Evolutionary conservation across 352 stramenopile species (phyloP), one percentile per base, ranked within the genome.

Genomic region (Blastocystis sp.): DNA sequence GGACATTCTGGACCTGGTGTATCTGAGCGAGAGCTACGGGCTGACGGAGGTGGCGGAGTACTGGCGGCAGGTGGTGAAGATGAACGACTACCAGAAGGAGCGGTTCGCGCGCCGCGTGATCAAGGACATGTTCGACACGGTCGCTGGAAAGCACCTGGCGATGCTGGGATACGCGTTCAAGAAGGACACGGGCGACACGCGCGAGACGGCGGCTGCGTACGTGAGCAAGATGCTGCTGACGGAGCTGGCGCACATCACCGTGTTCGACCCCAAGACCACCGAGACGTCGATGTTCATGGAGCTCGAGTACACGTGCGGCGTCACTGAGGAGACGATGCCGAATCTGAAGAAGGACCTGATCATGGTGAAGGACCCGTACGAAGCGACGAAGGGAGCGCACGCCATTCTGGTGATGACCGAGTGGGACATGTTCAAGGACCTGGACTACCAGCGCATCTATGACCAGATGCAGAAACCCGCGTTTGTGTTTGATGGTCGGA

Each of bases 1-100:
- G 89, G 97, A 99, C 89, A 97, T 99, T 72, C 90, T 99, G 7
- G 99, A 99, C 90, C 89, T 99, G 21, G 96, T 99, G 46, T 99
- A 99, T 88, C 90, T 99, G 57, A 97, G 95, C 61, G 91, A 99
- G 89, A 96, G 90, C 51, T 97, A 98, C 88, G 95, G 97, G 57
- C 88, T 99, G 71, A 90, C 95, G 6, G 96, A 98, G 87, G 97
- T 98, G 73, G 96, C 96, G 29, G 94, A 97, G 40, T 99, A 99
- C 90, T 99, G 96, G 96, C 92, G 97, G 71, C 92, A 96, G 86
- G 97, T 99, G 21, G 95, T 99, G 71, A 90, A 91, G 29, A 98
- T 99, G 94, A 99, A 99, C 91, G 95, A 99, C 79, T 99, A 97
- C 90, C 97, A 99, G 90, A 99, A 99, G 92, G 92, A 93, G 36